These are phyloP conservation scores for Seiridium unicorne DNA, from an alignment of 2,329 filamentous ascomycete species.

Conservation along the genomic window DNA sequence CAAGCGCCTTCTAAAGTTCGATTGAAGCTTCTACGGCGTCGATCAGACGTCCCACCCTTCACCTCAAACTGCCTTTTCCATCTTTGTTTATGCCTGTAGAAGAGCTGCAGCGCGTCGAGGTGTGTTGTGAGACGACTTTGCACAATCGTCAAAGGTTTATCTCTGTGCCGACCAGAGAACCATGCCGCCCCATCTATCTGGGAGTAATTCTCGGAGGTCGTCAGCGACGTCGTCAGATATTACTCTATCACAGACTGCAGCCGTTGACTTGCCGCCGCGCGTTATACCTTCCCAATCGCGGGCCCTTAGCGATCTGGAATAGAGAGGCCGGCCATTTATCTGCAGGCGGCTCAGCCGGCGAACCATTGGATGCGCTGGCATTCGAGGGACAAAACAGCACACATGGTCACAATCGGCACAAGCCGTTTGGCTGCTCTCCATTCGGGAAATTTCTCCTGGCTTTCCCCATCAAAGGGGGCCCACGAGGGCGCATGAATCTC, in stretches of 20 bases:
- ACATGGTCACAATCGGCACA: background rate
- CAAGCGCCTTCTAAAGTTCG: background rate
- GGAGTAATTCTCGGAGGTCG: background rate
- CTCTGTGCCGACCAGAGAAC: no score
- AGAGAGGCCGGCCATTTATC: background rate
- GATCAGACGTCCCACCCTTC: background rate
- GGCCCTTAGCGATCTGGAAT: background rate
- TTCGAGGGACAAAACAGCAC: background rate
- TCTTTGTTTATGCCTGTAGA: background rate
- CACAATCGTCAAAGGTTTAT: no score
- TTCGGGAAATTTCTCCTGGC: background rate
- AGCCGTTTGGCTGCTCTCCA: background rate
- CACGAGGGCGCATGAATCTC: background rate
- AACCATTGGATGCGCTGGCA: background rate
- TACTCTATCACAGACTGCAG: background rate
- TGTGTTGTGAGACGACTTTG: no score
- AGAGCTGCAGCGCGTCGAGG: no score
- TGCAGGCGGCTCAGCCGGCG: background rate
- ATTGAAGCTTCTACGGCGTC: background rate
- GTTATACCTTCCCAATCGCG: conserved; percentile 1
- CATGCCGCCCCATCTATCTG: background rate
- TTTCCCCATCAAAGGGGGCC: background rate
- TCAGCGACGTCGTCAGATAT: background rate
- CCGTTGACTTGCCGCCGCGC: background rate
- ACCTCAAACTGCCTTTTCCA: background rate